A percentile compares a stretch with the other conserved stretches of the same genome.
These are phyloP conservation scores for Cystobasidium sp. DNA, from an alignment of 1,284 basidiomycete species.

Conservation along the genomic window DNA sequence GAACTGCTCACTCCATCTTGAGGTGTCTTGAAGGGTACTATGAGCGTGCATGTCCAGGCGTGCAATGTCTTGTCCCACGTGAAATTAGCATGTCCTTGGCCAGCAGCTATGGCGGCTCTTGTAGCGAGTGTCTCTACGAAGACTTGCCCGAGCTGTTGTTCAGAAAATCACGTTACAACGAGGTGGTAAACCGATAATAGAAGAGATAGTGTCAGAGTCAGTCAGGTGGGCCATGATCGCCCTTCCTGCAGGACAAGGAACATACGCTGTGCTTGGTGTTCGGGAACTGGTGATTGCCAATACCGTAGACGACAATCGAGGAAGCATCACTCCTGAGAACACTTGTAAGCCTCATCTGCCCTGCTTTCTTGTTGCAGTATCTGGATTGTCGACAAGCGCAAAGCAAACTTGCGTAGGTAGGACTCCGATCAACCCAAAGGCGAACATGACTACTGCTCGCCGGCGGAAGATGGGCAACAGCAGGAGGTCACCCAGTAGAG, in stretches of 20 bases:
- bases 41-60: slow-evolving; percentile 27
- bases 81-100: slow-evolving; percentile 14
- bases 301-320: slow-evolving; percentile 24
- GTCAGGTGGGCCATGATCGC: neutral
- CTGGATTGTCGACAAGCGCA: neutral
- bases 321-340: neutral
- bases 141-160: slow-evolving; percentile 31
- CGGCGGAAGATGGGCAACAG: neutral
- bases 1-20: neutral
- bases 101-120: slow-evolving; percentile 20
- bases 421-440: neutral
- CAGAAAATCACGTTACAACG: too few species aligned
- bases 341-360: neutral
- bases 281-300: slow-evolving; percentile 36
- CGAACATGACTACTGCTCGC: neutral
- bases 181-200: neutral
- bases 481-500: neutral
- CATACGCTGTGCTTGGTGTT: slow-evolving; percentile 37
- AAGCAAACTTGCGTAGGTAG: neutral
- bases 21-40: neutral
- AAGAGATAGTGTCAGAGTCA: neutral
- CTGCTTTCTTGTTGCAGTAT: neutral
- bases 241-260: neutral
- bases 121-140: slow-evolving; percentile 23
- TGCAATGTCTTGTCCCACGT: slow-evolving; percentile 25